These are phyloP conservation scores for Entomortierella chlamydospora DNA, from an alignment of 192 early-diverging fungal species.

Conservation along the genomic window DNA sequence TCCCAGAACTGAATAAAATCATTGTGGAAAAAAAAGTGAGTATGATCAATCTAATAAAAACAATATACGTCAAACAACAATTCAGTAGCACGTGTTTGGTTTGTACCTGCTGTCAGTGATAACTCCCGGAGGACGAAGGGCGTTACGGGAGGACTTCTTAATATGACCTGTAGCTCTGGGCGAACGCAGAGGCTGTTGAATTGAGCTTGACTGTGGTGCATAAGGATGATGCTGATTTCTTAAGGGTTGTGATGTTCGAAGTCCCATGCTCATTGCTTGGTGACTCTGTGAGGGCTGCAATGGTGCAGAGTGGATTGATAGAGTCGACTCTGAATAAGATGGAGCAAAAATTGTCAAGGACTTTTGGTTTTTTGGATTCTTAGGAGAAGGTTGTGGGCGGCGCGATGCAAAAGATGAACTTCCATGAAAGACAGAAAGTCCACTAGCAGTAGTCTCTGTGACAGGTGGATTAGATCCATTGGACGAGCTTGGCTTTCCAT, in stretches of 20 bases:
- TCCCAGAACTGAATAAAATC: slow-evolving; percentile 30
- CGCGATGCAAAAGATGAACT: slow-evolving; percentile 40
- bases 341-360: slow-evolving; percentile 64
- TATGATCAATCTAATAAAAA: too few species aligned
- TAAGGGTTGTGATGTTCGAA: slow-evolving; percentile 35
- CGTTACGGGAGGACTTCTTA: slow-evolving; percentile 31
- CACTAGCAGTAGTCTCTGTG: slow-evolving; percentile 39
- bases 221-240: slow-evolving; percentile 49
- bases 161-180: slow-evolving; percentile 29
- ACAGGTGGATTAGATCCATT: slow-evolving; percentile 27
- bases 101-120: slow-evolving; percentile 18
- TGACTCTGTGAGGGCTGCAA: slow-evolving; percentile 57
- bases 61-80: too few species aligned
- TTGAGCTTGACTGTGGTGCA: slow-evolving; percentile 15
- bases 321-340: slow-evolving; percentile 56
- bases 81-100: neutral
- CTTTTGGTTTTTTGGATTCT: slow-evolving; percentile 59
- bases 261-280: slow-evolving; percentile 52
- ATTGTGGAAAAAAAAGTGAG: too few species aligned
- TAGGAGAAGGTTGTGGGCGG: slow-evolving; percentile 50
- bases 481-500: slow-evolving; percentile 11
- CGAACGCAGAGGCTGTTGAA: slow-evolving; percentile 44
- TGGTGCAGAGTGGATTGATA: slow-evolving; percentile 62
- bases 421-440: slow-evolving; percentile 46
- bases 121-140: slow-evolving; percentile 24